These are phyloP conservation scores for Sungouiozyma intestinalis DNA, from an alignment of 805 yeast species.

Conservation along the genomic window DNA sequence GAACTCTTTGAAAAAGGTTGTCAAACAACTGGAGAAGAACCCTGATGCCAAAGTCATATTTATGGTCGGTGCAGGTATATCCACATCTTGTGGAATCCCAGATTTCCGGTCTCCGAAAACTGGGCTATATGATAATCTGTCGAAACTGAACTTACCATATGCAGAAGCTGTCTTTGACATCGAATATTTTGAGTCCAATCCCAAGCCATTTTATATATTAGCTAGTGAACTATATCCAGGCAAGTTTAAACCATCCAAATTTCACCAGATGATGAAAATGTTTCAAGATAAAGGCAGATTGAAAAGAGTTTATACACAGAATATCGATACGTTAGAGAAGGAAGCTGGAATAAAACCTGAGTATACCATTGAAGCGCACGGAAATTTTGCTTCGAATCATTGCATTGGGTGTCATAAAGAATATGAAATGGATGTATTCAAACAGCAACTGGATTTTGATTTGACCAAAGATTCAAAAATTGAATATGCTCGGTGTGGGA, in stretches of 20 bases:
- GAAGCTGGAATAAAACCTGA: conserved; percentile 64
- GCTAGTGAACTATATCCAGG: conserved; percentile 87
- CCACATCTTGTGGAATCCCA: conserved; percentile 91
- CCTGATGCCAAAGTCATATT: conserved; percentile 41
- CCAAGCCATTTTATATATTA: conserved; percentile 74
- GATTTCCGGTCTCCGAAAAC: conserved; percentile 90
- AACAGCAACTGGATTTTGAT: conserved; percentile 27
- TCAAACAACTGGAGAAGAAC: conserved; percentile 10
- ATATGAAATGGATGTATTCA: conserved; percentile 40
- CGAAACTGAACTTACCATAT: conserved; percentile 66
- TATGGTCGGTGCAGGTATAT: conserved; percentile 88
- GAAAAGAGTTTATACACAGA: conserved; percentile 77
- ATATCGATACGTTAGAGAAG: conserved; percentile 85
- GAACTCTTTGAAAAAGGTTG: conserved; percentile 6
- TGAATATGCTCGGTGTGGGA: conserved; percentile 38
- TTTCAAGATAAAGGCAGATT: conserved; percentile 54
- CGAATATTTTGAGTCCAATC: conserved; percentile 63
- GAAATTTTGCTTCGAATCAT: conserved; percentile 77
- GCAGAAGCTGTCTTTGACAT: conserved; percentile 96
- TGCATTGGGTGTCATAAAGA: conserved; percentile 65
- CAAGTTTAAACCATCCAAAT: conserved; percentile 69
- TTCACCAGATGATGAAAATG: conserved; percentile 62
- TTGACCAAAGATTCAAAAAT: conserved; percentile 12
- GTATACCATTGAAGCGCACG: conserved; percentile 82
- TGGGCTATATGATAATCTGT: conserved; percentile 73